These are phyloP conservation scores for Candida ipomoeae DNA, from an alignment of 805 yeast genomes.

Conservation along the genomic window DNA sequence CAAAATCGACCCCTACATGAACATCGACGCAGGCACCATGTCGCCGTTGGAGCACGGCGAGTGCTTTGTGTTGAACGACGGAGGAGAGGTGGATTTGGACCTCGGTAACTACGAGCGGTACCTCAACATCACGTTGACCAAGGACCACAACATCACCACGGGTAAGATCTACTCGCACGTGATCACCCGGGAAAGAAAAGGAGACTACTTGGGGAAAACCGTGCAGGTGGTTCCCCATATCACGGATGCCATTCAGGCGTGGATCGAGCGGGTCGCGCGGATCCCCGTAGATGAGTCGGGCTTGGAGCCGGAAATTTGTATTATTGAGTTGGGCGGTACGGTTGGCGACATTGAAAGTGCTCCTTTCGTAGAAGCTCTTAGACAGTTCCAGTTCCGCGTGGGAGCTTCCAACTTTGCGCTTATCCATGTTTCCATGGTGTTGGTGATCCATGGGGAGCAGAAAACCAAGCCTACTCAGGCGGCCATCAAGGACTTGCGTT, in stretches of 20 bases:
- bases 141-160: constrained; percentile 95
- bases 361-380: constrained; percentile 96
- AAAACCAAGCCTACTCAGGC: constrained; percentile 99
- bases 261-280: constrained; percentile 91
- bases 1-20: constrained; percentile 98
- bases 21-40: constrained; percentile 99
- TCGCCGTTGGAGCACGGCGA: constrained; percentile 99
- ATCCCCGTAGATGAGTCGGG: constrained; percentile 91
- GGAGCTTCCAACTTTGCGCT: constrained; percentile 91
- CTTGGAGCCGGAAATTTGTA: constrained; percentile 90
- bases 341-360: constrained; percentile 99
- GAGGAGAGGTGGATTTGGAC: constrained; percentile 98
- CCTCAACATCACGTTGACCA: constrained; percentile 86
- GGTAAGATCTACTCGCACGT: constrained; percentile 96
- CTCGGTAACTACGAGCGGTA: constrained; percentile 98
- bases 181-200: constrained; percentile 90
- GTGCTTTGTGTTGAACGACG: constrained; percentile 95
- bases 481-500: constrained; percentile 94
- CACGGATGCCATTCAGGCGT: constrained; percentile 95
- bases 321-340: constrained; percentile 97
- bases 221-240: constrained; percentile 99
- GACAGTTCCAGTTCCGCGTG: constrained; percentile 98
- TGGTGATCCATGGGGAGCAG: constrained; percentile 97
- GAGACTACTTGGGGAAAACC: constrained; percentile 98
- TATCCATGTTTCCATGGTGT: constrained; percentile 94